phyloP scores from a whole-genome alignment of 2,329 filamentous ascomycete genomes.

The Xenoacremonium recifei region DNA sequence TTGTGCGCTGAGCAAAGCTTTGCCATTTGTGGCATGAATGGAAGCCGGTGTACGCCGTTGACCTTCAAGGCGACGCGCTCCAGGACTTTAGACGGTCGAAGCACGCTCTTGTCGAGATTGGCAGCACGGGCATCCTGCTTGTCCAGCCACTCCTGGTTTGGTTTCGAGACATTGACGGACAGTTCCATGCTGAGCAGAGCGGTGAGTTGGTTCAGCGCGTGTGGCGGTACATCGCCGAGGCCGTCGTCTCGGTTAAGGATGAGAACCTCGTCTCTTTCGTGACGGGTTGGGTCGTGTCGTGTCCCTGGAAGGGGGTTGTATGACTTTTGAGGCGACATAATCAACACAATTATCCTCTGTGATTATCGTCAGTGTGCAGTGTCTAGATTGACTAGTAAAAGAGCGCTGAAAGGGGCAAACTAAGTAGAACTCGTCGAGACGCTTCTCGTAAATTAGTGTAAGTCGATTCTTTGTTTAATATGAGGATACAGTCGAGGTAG shows the following conservation, averaged over 20 bases:
- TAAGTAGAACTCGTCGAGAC: no score
- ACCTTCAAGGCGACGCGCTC: conserved; percentile 32
- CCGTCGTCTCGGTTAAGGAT: not conserved
- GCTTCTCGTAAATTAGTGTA: no score
- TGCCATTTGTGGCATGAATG: conserved; percentile 27
- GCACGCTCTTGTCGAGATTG: conserved; percentile 22
- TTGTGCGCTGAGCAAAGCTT: conserved; percentile 42
- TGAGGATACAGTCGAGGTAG: no score
- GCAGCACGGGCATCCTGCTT: conserved; percentile 29
- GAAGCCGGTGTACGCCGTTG: conserved; percentile 15
- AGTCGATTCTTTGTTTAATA: no score
- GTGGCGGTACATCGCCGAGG: conserved; percentile 17
- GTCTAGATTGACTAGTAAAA: no score
- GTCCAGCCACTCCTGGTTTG: conserved; percentile 35
- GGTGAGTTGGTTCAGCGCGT: conserved; percentile 32
- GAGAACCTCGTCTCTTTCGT: not conserved
- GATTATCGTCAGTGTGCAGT: no score
- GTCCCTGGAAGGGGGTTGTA: not conserved
- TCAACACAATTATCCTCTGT: no score
- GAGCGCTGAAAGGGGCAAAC: no score
- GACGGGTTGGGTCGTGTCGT: not conserved
- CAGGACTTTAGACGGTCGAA: conserved; percentile 27
- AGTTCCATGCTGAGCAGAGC: conserved; percentile 36
- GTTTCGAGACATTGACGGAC: conserved; percentile 16
- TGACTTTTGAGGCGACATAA: no score